Base-by-base conservation (phyloP, 1,284 basidiomycete species). In the Peniophora sp. region DNA sequence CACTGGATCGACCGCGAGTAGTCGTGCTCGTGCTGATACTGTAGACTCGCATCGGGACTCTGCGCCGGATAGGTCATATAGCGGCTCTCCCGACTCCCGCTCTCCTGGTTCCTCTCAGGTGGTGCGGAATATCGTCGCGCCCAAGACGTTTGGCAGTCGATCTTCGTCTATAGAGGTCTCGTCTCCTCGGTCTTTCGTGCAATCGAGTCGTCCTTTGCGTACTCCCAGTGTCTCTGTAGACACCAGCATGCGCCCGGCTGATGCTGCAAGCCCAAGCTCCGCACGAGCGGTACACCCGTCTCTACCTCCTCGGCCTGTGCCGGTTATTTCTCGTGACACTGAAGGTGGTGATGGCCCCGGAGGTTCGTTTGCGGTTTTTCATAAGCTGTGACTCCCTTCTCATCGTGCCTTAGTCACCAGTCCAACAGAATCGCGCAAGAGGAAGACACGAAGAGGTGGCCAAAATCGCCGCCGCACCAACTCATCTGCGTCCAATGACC, bases 131-230 rank as follows among this genome's bases (percentile, higher is more conserved):
- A 6, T n/a, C 37, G 15, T 20, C 18, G n/a, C 37, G 37, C n/a
- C 50, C 49, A 18, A 27, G 27, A 15, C 53, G 49, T n/a, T 51
- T 52, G 8, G 55, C 53, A 37, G 47, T 37, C 48, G 53, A 47
- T 18, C 54, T 47, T 46, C 49, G 42, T 37, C 48, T 52, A 5
- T 54, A 36, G 24, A 47, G 48, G 36, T 36, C 48, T 18, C 52
- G 47, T 18, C 52, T 48, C 37, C 49, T 22, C 52, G 39, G 39
- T 44, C 37, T 18, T 47, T 23, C 10, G 10, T 54, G 12, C 52
- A 50, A 14, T 52, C 44, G 22, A 54, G 53, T 24, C 52, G 49
- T 14, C 52, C 53, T 45, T 47, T 54, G 8, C 52, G 53, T 11
- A 47, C 48, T 42, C 39, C 43, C 12, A 36, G 35, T 34, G 47